These are phyloP conservation scores for Pontederia paniculata DNA, from an alignment of 176 grass and related monocot species.

Conservation along the genomic window DNA sequence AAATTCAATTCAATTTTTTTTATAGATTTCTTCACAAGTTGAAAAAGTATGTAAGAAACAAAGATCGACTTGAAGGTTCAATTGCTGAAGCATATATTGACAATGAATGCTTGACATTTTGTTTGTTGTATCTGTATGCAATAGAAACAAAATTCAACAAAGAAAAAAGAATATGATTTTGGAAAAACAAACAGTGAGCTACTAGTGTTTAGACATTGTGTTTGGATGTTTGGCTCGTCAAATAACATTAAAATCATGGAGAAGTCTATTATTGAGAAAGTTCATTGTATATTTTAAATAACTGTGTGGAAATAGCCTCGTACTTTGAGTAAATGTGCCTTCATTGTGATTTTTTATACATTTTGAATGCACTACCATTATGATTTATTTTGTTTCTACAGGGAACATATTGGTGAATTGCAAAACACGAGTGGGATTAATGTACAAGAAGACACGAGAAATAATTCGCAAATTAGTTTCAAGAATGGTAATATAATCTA, in stretches of 20 bases:
- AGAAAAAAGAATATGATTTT: not conserved
- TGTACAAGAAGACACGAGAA: not conserved
- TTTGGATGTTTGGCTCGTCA: not conserved
- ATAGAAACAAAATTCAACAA: not conserved
- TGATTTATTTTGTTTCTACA: not conserved
- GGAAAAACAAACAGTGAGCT: not conserved
- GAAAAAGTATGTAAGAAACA: too few species aligned
- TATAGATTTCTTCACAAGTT: too few species aligned
- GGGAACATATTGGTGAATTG: not conserved
- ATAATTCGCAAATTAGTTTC: not conserved
- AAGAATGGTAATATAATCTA: not conserved
- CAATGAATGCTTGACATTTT: not conserved
- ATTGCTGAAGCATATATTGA: not conserved
- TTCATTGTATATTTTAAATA: not conserved
- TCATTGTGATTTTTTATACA: not conserved
- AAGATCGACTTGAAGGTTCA: not conserved
- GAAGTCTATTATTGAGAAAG: not conserved
- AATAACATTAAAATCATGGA: not conserved
- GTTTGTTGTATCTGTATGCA: not conserved
- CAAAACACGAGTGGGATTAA: not conserved
- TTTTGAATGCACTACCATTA: not conserved
- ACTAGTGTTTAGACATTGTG: not conserved
- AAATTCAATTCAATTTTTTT: too few species aligned
- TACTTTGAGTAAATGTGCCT: too few species aligned
- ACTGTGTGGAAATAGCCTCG: too few species aligned